Evolutionary conservation across 441 rosid genomes (phyloP), one percentile per base, ranked within the genome.

Genomic region (Adansonia madagascariensis): DNA sequence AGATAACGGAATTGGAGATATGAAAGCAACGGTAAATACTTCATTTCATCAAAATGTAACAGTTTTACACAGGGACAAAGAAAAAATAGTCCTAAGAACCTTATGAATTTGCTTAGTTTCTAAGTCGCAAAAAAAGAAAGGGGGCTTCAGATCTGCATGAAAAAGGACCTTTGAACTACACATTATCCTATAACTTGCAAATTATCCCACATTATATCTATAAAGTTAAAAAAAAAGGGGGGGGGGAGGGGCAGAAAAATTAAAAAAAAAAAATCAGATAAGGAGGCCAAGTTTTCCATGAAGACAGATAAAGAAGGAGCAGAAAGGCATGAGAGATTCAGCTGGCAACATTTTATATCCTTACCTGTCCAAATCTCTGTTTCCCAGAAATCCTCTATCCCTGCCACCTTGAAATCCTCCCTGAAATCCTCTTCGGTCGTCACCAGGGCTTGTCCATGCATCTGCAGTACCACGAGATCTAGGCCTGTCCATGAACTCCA

Each of bases 301-400:
- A 65, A 14, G 6, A 70, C 12, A 47, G 43, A 10, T 20, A 8
- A 71, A 73, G 18, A 15, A 61, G 17, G 17, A 74, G 43, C 14
- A 56, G 22, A 24, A 15, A 50, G 10, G 60, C 2, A 67, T 9
- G 49, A 75, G 18, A 83, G 3, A 53, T 20, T 57, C 49, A 41
- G 52, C 66, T 39, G 43, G 35, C 63, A 52, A 70, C 14, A 64
- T 14, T 31, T 49, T 27, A 64, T 67, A 74, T 71, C 43, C 47
- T 86, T 85, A 92, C 99, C 98, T 89, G 88, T 91, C 91, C 8
- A 83, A 81, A 77, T 94, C 90, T 76, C 93, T 86, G 89, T 82
- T 86, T 81, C 86, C 92, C 75, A 87, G 84, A 87, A 85, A 94
- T 76, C 93, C 97, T 81, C 92, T 87, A 67, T 92, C 98, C 83